phyloP scores from a whole-genome alignment of 345 rosid species.

The Brassica carinata region DNA sequence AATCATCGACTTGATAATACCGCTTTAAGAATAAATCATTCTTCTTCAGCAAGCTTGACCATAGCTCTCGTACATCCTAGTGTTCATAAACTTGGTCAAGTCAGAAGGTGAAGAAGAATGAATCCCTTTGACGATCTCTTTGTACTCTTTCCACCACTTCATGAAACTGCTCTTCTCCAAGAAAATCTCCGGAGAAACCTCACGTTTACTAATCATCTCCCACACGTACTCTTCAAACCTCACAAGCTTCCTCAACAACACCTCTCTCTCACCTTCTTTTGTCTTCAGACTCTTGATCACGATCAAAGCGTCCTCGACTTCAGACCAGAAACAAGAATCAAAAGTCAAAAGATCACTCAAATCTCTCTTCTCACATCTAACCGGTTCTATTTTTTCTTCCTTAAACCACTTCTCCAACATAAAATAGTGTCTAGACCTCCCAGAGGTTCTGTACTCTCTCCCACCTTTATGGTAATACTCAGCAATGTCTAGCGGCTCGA shows the following conservation, averaged over 20 bases:
- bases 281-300: constrained; percentile 19
- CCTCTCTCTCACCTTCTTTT: constrained; percentile 6
- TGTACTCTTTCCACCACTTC: constrained; percentile 67
- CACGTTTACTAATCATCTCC: constrained; percentile 45
- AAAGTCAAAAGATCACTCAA: constrained; percentile 41
- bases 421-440: constrained; percentile 51
- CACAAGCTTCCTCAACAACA: constrained; percentile 10
- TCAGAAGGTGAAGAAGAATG: constrained; percentile 25
- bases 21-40: background rate
- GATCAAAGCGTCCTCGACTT: constrained; percentile 70
- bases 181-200: constrained; percentile 73
- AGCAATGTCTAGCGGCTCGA: constrained; percentile 86
- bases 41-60: background rate
- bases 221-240: constrained; percentile 51
- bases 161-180: constrained; percentile 58
- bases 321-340: constrained; percentile 88
- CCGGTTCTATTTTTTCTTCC: background rate
- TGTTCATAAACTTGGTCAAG: constrained; percentile 50
- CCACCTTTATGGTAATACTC: constrained; percentile 46
- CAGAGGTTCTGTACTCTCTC: constrained; percentile 30
- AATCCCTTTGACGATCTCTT: constrained; percentile 32
- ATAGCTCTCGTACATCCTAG: constrained; percentile 35
- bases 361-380: constrained; percentile 15
- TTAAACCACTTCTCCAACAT: constrained; percentile 57
- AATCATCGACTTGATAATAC: background rate